Conservation (phyloP, 352 stramenopile species). For the Aphanomyces astaci region DNA sequence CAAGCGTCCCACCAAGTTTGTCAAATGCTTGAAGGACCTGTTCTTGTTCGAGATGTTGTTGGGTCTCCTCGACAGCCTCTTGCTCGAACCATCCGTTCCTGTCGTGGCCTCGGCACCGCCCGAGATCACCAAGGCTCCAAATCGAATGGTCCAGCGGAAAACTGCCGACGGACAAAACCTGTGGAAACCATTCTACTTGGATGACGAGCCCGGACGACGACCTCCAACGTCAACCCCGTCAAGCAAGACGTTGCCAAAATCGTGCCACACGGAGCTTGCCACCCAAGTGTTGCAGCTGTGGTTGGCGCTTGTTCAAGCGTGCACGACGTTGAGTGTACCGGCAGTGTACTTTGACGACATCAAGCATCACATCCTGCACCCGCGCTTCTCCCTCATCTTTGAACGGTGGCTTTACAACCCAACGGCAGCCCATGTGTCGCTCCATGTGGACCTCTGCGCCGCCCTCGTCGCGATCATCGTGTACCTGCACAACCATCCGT, state of each 20-base stretch:
- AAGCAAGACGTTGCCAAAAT: no score
- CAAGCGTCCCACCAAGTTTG: not conserved
- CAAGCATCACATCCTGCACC: not conserved
- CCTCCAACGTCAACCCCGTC: no score
- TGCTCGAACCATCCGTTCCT: not conserved
- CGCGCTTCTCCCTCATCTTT: not conserved
- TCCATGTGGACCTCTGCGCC: not conserved
- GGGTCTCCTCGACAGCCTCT: not conserved
- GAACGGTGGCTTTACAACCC: not conserved
- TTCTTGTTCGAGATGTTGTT: slow-evolving; percentile 5
- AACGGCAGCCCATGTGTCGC: not conserved
- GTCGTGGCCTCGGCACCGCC: not conserved
- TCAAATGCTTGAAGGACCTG: not conserved
- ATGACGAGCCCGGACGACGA: no score
- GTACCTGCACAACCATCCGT: slow-evolving; percentile 5
- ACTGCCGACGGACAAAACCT: not conserved
- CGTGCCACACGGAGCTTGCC: not conserved
- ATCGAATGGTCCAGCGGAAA: not conserved
- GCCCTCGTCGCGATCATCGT: slow-evolving; percentile 2
- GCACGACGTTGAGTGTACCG: not conserved
- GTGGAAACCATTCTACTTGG: slow-evolving; percentile 12
- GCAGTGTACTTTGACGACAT: slow-evolving; percentile 6
- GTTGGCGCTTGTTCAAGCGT: not conserved
- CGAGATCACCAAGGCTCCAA: not conserved
- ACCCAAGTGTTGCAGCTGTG: slow-evolving; percentile 1